phyloP scores from a whole-genome alignment of 2,329 filamentous ascomycete genomes.

The Chaetomium sp. region DNA sequence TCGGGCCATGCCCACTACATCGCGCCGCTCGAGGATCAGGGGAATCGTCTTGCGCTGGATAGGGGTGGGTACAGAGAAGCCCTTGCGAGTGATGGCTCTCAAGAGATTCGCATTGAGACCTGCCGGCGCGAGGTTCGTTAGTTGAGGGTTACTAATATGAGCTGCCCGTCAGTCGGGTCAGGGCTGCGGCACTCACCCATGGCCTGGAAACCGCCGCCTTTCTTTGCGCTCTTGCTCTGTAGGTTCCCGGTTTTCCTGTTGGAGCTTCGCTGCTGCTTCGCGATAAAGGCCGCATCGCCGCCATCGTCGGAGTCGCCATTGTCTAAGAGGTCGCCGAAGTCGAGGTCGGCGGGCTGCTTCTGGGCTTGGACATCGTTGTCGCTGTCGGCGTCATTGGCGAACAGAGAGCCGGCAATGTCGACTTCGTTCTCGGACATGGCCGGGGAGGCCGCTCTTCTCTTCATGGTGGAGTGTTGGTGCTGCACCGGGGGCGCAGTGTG shows the following conservation, averaged over 20 bases:
- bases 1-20: constrained; percentile 98
- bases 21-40: constrained; percentile 81
- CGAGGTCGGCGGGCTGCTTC: constrained; percentile 52
- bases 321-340: constrained; percentile 64
- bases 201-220: constrained; percentile 93
- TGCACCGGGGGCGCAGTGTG: constrained; percentile 10
- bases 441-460: constrained; percentile 74
- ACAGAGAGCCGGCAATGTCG: constrained; percentile 81
- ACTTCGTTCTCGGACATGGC: constrained; percentile 85
- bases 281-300: constrained; percentile 87
- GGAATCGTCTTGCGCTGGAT: constrained; percentile 98
- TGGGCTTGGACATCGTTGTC: constrained; percentile 46
- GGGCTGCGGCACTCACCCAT: constrained; percentile 64
- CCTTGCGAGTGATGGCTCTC: constrained; percentile 89
- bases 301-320: constrained; percentile 56
- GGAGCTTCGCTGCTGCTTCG: constrained; percentile 79
- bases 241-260: constrained; percentile 83
- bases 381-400: constrained; percentile 61
- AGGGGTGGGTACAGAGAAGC: constrained; percentile 92
- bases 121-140: constrained; percentile 38
- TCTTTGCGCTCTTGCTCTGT: constrained; percentile 86
- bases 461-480: constrained; percentile 54
- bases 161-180: background rate
- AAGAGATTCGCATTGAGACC: constrained; percentile 79
- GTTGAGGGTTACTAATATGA: constrained; percentile 14